Conservation (phyloP, 2,329 filamentous ascomycete species). For the Epichloe baconii region DNA sequence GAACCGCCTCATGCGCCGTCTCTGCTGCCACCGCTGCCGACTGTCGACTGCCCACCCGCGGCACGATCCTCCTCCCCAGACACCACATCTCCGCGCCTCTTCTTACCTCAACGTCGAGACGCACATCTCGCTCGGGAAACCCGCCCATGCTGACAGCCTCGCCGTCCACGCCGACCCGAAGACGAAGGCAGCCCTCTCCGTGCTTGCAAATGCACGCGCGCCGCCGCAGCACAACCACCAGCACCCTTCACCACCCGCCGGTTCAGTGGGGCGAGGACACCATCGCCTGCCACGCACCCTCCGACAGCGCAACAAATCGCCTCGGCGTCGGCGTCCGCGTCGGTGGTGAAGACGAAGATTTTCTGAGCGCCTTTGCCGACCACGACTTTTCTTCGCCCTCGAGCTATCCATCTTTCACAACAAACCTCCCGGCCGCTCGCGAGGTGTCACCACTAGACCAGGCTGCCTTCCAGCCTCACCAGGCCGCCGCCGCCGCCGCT, state of each 20-base stretch:
- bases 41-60: conserved; percentile 4
- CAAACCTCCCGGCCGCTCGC: neutral
- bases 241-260: conserved; percentile 1
- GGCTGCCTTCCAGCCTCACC: conserved; percentile 3
- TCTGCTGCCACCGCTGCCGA: conserved; percentile 6
- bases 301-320: neutral
- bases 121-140: neutral
- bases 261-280: conserved; percentile 7
- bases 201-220: neutral
- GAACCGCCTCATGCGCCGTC: neutral
- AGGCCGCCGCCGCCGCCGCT: neutral
- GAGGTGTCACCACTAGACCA: conserved; percentile 3
- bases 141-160: neutral
- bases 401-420: conserved; percentile 18
- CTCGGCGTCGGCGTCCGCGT: neutral
- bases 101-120: neutral
- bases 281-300: neutral
- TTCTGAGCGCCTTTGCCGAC: conserved; percentile 15
- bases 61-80: conserved; percentile 9
- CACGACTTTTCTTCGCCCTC: conserved; percentile 24
- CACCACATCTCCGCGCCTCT: conserved; percentile 2
- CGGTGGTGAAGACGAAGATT: conserved; percentile 11
- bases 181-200: neutral
- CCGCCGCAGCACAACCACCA: neutral
- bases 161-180: neutral